Evolutionary conservation across 1,284 basidiomycete species (phyloP).

Genomic region (Ceratobasidium sp.): DNA sequence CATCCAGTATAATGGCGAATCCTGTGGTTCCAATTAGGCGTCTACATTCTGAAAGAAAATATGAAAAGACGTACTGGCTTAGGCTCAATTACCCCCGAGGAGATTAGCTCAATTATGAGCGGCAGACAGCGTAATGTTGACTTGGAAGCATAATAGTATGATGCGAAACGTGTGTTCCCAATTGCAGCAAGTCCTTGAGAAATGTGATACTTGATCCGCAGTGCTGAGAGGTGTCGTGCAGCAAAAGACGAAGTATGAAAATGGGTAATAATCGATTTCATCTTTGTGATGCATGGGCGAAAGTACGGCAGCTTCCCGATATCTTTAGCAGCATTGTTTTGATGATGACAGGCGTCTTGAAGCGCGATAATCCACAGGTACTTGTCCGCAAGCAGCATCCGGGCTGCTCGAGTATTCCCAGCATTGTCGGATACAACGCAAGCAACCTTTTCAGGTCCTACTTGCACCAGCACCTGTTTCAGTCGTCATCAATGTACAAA

Average conservation of each 20-base stretch:
- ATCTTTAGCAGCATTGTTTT: constrained; percentile 55
- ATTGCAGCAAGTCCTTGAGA: constrained; percentile 54
- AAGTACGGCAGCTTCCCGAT: constrained; percentile 54
- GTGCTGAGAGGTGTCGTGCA: constrained; percentile 49
- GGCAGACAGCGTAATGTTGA: constrained; percentile 3
- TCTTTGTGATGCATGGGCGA: constrained; percentile 49
- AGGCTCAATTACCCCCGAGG: neutral
- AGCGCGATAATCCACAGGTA: constrained; percentile 54
- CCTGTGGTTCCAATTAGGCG: neutral
- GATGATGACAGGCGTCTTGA: constrained; percentile 56
- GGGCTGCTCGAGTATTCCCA: constrained; percentile 55
- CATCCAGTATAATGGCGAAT: constrained; percentile 42
- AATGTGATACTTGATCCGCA: constrained; percentile 45
- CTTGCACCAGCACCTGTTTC: constrained; percentile 44
- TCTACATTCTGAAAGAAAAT: constrained; percentile 33
- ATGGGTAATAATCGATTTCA: constrained; percentile 51
- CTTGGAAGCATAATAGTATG: constrained; percentile 48
- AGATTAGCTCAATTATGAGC: neutral
- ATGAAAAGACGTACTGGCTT: constrained; percentile 31
- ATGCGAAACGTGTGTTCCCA: constrained; percentile 56
- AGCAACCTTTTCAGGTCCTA: constrained; percentile 53
- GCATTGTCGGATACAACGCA: constrained; percentile 56
- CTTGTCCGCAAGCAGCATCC: constrained; percentile 50
- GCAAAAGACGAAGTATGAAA: constrained; percentile 54
- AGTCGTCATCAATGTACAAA: constrained; percentile 8